These are phyloP conservation scores for Entomophthora muscae DNA, from an alignment of 371 early-diverging fungal species.

Conservation along the genomic window DNA sequence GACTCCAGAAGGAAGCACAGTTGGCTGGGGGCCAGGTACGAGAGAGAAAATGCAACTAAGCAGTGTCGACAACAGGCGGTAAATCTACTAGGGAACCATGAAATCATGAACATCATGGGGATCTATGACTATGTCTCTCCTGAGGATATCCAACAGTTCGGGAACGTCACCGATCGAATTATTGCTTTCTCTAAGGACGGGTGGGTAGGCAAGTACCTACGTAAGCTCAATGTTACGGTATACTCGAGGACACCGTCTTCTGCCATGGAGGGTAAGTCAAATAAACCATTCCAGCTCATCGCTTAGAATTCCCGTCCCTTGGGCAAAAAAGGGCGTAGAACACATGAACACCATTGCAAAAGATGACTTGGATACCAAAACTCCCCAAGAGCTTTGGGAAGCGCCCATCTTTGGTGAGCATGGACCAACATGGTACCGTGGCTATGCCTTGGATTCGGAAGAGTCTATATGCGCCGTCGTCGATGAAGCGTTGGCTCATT, in stretches of 20 bases:
- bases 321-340: conserved; percentile 25
- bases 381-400: conserved; percentile 12
- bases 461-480: conserved; percentile 23
- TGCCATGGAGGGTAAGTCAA: conserved; percentile 45
- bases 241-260: conserved; percentile 41
- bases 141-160: conserved; percentile 44
- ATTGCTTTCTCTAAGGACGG: conserved; percentile 37
- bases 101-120: conserved; percentile 52
- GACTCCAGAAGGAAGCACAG: conserved; percentile 34
- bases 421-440: conserved; percentile 43
- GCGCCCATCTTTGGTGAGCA: conserved; percentile 21
- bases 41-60: too few relatives aligned
- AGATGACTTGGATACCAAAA: conserved; percentile 12
- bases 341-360: conserved; percentile 23
- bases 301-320: conserved; percentile 26
- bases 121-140: conserved; percentile 53
- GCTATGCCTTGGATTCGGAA: conserved; percentile 39
- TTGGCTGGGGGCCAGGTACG: conserved; percentile 30
- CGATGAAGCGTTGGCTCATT: conserved; percentile 22
- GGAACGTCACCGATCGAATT: conserved; percentile 25
- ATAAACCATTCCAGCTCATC: too few relatives aligned
- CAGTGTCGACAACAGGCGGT: too few relatives aligned
- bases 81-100: conserved; percentile 42
- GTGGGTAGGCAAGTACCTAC: conserved; percentile 40
- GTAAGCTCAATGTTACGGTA: conserved; percentile 32